Conservation (phyloP, 352 stramenopile species). For the Globisporangium echinulatum region DNA sequence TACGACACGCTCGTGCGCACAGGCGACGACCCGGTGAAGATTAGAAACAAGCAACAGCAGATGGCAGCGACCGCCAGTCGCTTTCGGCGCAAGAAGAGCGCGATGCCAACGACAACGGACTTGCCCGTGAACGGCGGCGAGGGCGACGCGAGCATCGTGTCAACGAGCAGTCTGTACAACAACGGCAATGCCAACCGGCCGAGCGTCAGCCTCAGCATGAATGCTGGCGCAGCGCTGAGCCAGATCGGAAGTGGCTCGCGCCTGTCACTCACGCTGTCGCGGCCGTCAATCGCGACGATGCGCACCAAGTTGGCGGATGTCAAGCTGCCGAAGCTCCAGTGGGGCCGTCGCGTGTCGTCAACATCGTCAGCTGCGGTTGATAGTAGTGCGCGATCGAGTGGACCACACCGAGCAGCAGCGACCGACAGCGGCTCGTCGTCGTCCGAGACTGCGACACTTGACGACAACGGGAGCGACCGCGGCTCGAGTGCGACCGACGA, state of each 20-base stretch:
- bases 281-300: slow-evolving; percentile 46
- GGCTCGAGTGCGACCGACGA: slow-evolving; percentile 47
- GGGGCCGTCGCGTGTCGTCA: slow-evolving; percentile 29
- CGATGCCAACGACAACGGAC: slow-evolving; percentile 63
- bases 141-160: slow-evolving; percentile 63
- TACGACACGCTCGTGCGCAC: slow-evolving; percentile 71
- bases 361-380: slow-evolving; percentile 10
- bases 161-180: slow-evolving; percentile 34
- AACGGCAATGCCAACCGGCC: slow-evolving; percentile 1
- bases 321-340: slow-evolving; percentile 60
- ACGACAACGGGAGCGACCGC: slow-evolving; percentile 60
- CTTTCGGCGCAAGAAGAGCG: slow-evolving; percentile 48
- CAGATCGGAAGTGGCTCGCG: slow-evolving; percentile 13
- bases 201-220: slow-evolving; percentile 14
- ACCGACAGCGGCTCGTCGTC: background rate
- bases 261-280: slow-evolving; percentile 40
- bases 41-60: slow-evolving; percentile 30
- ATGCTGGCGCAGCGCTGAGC: slow-evolving; percentile 8
- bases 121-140: slow-evolving; percentile 70
- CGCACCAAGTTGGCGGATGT: slow-evolving; percentile 53
- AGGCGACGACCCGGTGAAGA: slow-evolving; percentile 56
- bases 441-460: slow-evolving; percentile 50
- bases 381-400: too few relatives aligned
- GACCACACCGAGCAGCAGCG: slow-evolving; percentile 9
- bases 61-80: slow-evolving; percentile 1